Base-by-base conservation (phyloP, 805 yeast species). In the Zygoascus biomembranicola region DNA sequence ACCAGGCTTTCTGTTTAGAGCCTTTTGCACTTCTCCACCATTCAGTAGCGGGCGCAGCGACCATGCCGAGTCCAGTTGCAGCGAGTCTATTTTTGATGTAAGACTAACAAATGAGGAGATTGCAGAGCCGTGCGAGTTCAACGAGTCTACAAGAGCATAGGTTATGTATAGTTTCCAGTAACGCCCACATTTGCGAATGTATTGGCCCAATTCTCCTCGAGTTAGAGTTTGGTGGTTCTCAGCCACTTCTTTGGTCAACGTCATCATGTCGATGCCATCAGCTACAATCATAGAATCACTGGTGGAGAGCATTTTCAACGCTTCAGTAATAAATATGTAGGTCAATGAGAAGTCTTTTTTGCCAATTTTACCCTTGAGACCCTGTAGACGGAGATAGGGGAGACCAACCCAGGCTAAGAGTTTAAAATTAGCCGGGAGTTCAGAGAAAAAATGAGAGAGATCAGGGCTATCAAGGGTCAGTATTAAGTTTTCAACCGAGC, bases 1-100 rank as follows among this genome's bases (percentile, higher is more conserved):
- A 0, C 99, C 99, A 0, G 92, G 87, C 63, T 84, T 85, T 52
- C 73, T 71, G 20, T 74, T 69, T 31, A 86, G 67, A 19, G 73
- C 67, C 44, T 72, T 68, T 50, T 77, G 70, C 46, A 92, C 67
- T 46, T 79, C 77, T 60, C 86, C 88, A 14, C 99, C 76, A 48
- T 63, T 89, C 11, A 90, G 67, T 6, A 87, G 58, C 1, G 92
- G 87, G 62, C 80, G 85, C 53, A 85, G 55, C 0, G 61, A 64
- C 62, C 79, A 74, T 0, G 77, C 81, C 1, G 73, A 63, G 2
- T 58, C 62, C 49, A 87, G 70, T 8, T 66, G 66, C 10, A 65
- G 59, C 2, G 62, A 63, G 0, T 59, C 55, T 14, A 81, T 70
- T 5, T 50, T 57, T 9, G 60, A 55, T 14, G 55, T 44, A 11